Evolutionary conservation across 2,329 filamentous ascomycete genomes (phyloP).

Genomic region (Trichothecium sympodiale): DNA sequence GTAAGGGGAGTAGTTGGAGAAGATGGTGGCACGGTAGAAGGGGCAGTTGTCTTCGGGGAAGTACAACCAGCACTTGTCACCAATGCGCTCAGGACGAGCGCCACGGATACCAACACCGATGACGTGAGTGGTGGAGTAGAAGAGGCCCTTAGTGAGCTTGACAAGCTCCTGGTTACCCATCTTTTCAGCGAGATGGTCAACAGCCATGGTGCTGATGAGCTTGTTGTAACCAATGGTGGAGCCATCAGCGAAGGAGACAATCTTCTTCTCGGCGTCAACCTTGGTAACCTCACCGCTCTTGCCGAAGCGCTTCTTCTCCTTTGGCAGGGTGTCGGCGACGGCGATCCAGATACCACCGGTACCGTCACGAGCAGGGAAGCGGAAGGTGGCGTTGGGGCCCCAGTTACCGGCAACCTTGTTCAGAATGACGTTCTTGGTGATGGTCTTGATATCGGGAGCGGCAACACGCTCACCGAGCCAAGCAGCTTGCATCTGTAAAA

Average conservation of each 20-base stretch:
- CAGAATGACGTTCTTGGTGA: slow-evolving; percentile 88
- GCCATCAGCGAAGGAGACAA: slow-evolving; percentile 71
- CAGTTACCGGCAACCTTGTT: slow-evolving; percentile 95
- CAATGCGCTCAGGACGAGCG: slow-evolving; percentile 83
- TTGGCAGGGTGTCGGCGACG: slow-evolving; percentile 83
- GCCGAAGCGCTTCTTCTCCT: slow-evolving; percentile 86
- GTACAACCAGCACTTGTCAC: slow-evolving; percentile 99
- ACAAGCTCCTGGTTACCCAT: slow-evolving; percentile 84
- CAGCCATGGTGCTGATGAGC: slow-evolving; percentile 91
- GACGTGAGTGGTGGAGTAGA: slow-evolving; percentile 95
- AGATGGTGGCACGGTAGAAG: slow-evolving; percentile 99
- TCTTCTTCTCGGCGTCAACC: slow-evolving; percentile 77
- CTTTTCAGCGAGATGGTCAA: slow-evolving; percentile 75
- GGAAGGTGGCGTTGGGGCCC: slow-evolving; percentile 97
- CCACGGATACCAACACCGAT: slow-evolving; percentile 93
- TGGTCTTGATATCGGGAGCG: slow-evolving; percentile 86
- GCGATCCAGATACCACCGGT: slow-evolving; percentile 99
- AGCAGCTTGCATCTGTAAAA: slow-evolving; percentile 82
- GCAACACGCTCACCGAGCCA: slow-evolving; percentile 99
- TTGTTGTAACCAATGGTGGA: slow-evolving; percentile 85
- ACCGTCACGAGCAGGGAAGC: slow-evolving; percentile 89
- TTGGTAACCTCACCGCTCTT: slow-evolving; percentile 73
- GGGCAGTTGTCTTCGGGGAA: slow-evolving; percentile 98
- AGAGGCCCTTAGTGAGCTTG: slow-evolving; percentile 77
- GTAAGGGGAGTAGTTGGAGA: slow-evolving; percentile 99